Base-by-base conservation (phyloP, 1,284 basidiomycete genomes). In the Tylopilus orsonianus region DNA sequence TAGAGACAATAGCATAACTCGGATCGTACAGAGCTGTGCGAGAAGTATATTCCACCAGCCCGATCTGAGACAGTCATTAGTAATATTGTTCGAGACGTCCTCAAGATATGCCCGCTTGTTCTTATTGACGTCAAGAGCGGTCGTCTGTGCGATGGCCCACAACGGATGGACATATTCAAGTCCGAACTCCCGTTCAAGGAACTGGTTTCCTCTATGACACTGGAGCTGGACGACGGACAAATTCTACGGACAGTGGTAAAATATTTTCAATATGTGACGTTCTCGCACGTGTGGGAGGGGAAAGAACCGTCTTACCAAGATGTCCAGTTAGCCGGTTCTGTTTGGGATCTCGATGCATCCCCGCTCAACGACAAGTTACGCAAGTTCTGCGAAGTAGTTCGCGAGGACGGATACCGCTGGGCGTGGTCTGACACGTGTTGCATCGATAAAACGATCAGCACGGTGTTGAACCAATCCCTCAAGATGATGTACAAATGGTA, bases 241-340 rank as follows among this genome's bases (percentile, higher is more conserved):
- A 34, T 47, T 6, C 9, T 19, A 14, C 37, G 13, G 7, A 43
- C 41, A 5, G 51, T 46, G 9, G 14, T 8, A 8, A 14, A 40
- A 27, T 55, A 54, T 5, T 52, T 53, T 8, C 22, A 8, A 39
- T 54, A 52, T 16, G 52, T 54, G 22, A 55, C 14, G 6, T 13
- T 52, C 7, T 52, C 50, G 2, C n/a, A n/a, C n/a, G n/a, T n/a
- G n/a, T n/a, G n/a, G n/a, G n/a, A n/a, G n/a, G n/a, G n/a, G n/a
- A n/a, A n/a, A n/a, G n/a, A n/a, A n/a, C n/a, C n/a, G n/a, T n/a
- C n/a, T n/a, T 49, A 30, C 10, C 50, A 54, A n/a, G 51, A 49
- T 8, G 44, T 51, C 18, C 48, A 26, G 7, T 8, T 4, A 13
- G 50, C 14, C 9, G 8, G 6, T n/a, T 34, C 50, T 0, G 33